Percentiles rank a stretch among this genome's conserved stretches.
Conservation (phyloP, 257 asterid genomes). For the Eucommia ulmoides region DNA sequence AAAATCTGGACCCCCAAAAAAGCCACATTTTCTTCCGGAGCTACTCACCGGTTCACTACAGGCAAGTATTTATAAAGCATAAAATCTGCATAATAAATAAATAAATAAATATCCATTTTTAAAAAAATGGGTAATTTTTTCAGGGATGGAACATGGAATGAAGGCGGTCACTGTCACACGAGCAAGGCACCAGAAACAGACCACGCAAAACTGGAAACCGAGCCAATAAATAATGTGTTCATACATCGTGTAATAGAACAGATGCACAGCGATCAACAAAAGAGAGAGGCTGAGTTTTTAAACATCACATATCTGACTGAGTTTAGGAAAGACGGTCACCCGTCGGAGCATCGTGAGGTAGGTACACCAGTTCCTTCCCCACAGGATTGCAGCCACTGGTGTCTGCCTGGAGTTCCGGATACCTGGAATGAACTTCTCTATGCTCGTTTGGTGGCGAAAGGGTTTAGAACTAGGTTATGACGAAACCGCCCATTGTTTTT, state of each 20-base stretch:
- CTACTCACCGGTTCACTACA: constrained; percentile 84
- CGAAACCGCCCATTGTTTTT: too few relatives aligned
- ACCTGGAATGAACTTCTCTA: constrained; percentile 67
- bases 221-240: constrained; percentile 33
- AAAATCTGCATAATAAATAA: not conserved
- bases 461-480: constrained; percentile 19
- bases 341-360: constrained; percentile 58
- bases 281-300: constrained; percentile 18
- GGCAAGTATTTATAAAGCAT: constrained; percentile 13
- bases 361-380: constrained; percentile 49
- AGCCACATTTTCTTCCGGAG: constrained; percentile 54
- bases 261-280: constrained; percentile 20
- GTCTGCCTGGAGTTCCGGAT: constrained; percentile 86
- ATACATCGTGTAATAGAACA: constrained; percentile 28
- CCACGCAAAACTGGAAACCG: constrained; percentile 20
- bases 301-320: constrained; percentile 60
- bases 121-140: not conserved
- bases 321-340: constrained; percentile 68
- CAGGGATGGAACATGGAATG: constrained; percentile 41
- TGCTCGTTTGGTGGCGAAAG: constrained; percentile 29
- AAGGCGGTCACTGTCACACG: constrained; percentile 27
- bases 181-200: constrained; percentile 36
- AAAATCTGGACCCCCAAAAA: constrained; percentile 27
- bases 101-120: not conserved
- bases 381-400: constrained; percentile 54